Conservation (phyloP, 371 early-diverging fungal species). For the Mortierella sp. region DNA sequence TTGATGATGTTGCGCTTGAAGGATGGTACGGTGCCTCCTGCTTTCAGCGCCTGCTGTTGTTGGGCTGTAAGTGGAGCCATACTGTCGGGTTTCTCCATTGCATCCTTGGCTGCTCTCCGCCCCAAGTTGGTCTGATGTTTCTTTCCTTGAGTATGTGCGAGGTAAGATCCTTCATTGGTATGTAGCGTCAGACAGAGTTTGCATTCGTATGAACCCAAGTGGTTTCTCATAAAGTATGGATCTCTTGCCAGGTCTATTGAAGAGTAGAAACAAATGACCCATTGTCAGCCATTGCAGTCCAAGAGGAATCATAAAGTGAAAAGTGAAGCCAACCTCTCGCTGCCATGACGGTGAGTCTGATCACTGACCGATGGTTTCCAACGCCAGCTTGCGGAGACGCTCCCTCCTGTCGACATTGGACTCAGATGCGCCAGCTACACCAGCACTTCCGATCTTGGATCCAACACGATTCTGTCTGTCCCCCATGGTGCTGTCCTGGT, state of each 20-base stretch:
- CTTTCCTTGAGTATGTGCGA: slow-evolving; percentile 98
- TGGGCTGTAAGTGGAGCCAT: slow-evolving; percentile 62
- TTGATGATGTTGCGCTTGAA: slow-evolving; percentile 83
- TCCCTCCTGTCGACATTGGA: slow-evolving; percentile 94
- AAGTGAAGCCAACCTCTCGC: too few relatives aligned
- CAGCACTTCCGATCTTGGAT: slow-evolving; percentile 92
- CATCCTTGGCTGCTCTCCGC: slow-evolving; percentile 93
- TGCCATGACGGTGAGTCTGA: background rate
- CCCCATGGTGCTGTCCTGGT: slow-evolving; percentile 17
- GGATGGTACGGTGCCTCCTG: slow-evolving; percentile 55
- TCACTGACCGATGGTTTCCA: slow-evolving; percentile 84
- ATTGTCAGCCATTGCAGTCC: background rate
- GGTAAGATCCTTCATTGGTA: slow-evolving; percentile 95
- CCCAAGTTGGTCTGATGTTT: slow-evolving; percentile 98
- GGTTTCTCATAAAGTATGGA: slow-evolving; percentile 98
- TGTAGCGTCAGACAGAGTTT: slow-evolving; percentile 95
- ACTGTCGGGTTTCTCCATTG: slow-evolving; percentile 70
- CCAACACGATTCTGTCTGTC: slow-evolving; percentile 83
- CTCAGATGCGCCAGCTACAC: slow-evolving; percentile 87
- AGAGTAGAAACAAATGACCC: background rate
- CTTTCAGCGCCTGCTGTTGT: slow-evolving; percentile 35
- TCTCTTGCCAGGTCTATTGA: slow-evolving; percentile 90
- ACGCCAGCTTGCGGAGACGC: slow-evolving; percentile 93
- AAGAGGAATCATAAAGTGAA: background rate
- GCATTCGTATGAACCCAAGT: slow-evolving; percentile 97